A percentile compares a stretch with the other conserved stretches of the same genome.
phyloP scores from a whole-genome alignment of 2,329 filamentous ascomycete species.

The Penicillium sp. region DNA sequence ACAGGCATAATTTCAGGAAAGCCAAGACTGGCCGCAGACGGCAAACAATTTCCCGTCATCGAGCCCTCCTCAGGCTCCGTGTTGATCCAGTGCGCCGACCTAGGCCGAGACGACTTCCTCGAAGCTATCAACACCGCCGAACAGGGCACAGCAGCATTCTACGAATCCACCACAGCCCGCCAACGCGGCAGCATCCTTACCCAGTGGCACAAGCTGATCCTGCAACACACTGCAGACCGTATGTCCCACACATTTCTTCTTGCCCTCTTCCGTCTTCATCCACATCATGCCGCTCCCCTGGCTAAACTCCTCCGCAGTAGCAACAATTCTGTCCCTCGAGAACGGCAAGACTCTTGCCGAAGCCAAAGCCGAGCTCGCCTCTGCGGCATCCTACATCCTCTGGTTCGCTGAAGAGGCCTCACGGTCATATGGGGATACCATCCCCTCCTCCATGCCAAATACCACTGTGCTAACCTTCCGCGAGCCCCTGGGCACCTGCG shows the following conservation, averaged over 20 bases:
- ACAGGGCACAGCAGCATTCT: too few species aligned
- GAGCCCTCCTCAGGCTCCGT: conserved; percentile 21
- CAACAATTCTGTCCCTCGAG: conserved; percentile 56
- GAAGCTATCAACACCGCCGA: conserved; percentile 17
- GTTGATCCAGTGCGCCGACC: conserved; percentile 18
- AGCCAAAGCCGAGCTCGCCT: conserved; percentile 48
- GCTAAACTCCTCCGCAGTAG: too few species aligned
- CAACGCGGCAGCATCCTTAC: too few species aligned
- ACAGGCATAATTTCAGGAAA: too few species aligned
- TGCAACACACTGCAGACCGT: conserved; percentile 53
- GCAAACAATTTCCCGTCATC: too few species aligned
- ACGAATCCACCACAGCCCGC: too few species aligned
- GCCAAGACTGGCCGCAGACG: too few species aligned
- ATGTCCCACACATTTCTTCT: conserved; percentile 2
- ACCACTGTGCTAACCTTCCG: conserved; percentile 75
- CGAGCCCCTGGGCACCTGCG: conserved; percentile 80
- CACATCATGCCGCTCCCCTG: too few species aligned
- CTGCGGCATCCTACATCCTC: conserved; percentile 49
- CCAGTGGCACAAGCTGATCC: conserved; percentile 55
- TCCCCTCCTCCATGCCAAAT: conserved; percentile 51
- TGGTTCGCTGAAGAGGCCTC: conserved; percentile 56
- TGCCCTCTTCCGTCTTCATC: too few species aligned
- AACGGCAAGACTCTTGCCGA: conserved; percentile 58
- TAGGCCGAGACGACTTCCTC: conserved; percentile 18
- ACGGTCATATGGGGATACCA: conserved; percentile 50